phyloP scores from a whole-genome alignment of 306 rosid species.

The Coriaria nepalensis region DNA sequence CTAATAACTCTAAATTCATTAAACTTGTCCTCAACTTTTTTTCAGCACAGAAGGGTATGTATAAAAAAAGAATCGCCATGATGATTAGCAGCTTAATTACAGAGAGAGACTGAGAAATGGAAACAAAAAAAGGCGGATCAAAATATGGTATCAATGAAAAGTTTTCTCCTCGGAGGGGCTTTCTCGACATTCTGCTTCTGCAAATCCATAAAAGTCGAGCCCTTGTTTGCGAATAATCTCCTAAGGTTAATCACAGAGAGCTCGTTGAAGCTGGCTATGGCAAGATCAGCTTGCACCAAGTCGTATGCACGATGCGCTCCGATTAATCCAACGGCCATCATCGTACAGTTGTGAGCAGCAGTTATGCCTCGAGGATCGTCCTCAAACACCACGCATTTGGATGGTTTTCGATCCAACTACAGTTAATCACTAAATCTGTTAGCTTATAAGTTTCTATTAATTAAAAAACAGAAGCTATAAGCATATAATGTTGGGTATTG shows the following conservation, averaged over 20 bases:
- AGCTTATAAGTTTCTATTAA: too few species aligned
- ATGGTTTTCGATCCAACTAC: conserved; percentile 92
- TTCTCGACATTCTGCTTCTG: conserved; percentile 71
- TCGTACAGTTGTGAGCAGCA: conserved; percentile 95
- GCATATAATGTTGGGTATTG: too few species aligned
- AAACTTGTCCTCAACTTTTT: background rate
- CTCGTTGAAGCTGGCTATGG: conserved; percentile 77
- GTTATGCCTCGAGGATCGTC: conserved; percentile 96
- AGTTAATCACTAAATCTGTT: conserved; percentile 2
- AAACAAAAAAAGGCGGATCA: conserved; percentile 17
- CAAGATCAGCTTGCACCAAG: conserved; percentile 91
- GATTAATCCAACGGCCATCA: conserved; percentile 92
- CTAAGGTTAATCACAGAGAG: conserved; percentile 92
- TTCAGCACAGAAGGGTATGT: conserved; percentile 3
- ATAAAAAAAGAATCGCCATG: conserved; percentile 7
- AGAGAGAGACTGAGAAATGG: conserved; percentile 10
- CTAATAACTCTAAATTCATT: background rate
- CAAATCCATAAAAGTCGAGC: conserved; percentile 82
- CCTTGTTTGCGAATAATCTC: conserved; percentile 83
- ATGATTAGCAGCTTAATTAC: conserved; percentile 27
- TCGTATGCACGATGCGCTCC: conserved; percentile 89
- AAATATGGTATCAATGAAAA: conserved; percentile 72
- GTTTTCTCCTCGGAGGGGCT: conserved; percentile 73
- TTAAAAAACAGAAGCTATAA: too few species aligned
- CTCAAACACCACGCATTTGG: conserved; percentile 92